A percentile compares a stretch with the other conserved stretches of the same genome.
Evolutionary conservation across 306 rosid genomes (phyloP).

Genomic region (Corylus americana): DNA sequence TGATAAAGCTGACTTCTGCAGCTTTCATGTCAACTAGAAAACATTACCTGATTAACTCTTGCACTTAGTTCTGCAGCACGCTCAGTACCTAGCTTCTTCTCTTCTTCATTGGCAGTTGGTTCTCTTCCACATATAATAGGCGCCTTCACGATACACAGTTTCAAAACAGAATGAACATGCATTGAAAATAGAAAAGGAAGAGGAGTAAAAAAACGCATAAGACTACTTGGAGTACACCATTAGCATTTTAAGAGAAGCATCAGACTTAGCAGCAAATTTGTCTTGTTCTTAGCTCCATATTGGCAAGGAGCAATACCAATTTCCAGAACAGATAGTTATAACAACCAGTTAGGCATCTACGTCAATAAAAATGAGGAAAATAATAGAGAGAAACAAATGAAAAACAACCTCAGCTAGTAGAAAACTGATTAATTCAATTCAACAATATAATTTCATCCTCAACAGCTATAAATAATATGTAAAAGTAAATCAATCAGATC

Average conservation of each 20-base stretch:
- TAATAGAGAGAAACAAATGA: background rate
- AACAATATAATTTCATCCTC: background rate
- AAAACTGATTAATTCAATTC: background rate
- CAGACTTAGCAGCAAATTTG: background rate
- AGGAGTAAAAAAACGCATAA: background rate
- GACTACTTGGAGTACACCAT: background rate
- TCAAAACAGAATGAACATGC: constrained; percentile 24
- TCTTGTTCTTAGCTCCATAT: background rate
- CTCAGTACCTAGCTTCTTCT: constrained; percentile 78
- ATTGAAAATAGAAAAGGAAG: constrained; percentile 2
- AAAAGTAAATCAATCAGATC: constrained; percentile 31
- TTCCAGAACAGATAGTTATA: background rate
- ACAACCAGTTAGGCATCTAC: background rate
- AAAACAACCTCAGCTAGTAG: background rate
- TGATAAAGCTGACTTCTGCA: constrained; percentile 12
- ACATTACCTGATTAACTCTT: constrained; percentile 74
- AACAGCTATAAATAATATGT: background rate
- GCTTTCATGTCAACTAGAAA: constrained; percentile 4
- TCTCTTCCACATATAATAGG: constrained; percentile 96
- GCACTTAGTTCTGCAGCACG: constrained; percentile 85
- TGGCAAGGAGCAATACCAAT: background rate
- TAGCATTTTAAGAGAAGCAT: background rate
- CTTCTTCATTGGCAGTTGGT: constrained; percentile 76
- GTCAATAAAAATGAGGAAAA: background rate
- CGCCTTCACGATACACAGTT: constrained; percentile 52